Evolutionary conservation across 768 basidiomycete species (phyloP).

Genomic region (Erythrobasidium yunnanense): DNA sequence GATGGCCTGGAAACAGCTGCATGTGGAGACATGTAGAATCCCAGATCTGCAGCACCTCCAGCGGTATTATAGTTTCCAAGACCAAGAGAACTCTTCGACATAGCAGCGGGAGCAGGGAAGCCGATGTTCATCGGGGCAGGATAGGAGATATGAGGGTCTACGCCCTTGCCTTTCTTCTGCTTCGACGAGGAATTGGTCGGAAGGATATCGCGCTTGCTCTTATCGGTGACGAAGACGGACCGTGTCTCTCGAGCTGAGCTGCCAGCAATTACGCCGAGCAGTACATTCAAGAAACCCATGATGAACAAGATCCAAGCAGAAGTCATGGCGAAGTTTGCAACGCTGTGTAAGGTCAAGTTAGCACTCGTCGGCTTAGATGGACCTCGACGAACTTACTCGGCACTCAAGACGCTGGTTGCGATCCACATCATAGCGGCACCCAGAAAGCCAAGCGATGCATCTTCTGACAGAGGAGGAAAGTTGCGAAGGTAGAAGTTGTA

Average conservation of each 20-base stretch:
- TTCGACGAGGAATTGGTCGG: background rate
- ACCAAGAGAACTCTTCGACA: background rate
- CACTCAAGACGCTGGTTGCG: conserved; percentile 13
- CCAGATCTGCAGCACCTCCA: background rate
- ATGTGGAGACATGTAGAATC: background rate
- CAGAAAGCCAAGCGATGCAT: conserved; percentile 18
- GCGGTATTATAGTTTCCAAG: background rate
- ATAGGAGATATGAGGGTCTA: conserved; percentile 3
- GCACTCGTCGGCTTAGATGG: background rate
- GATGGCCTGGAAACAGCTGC: background rate
- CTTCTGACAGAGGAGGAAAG: conserved; percentile 7
- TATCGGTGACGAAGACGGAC: background rate
- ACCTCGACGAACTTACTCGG: background rate
- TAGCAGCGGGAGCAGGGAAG: conserved; percentile 12
- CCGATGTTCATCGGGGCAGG: conserved; percentile 21
- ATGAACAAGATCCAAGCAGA: conserved; percentile 22
- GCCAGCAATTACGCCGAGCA: conserved; percentile 10
- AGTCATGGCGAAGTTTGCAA: conserved; percentile 7
- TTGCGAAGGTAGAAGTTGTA: conserved; percentile 16
- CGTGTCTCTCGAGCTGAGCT: background rate
- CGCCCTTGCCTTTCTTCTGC: conserved; percentile 13
- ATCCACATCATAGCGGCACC: conserved; percentile 17
- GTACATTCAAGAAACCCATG: conserved; percentile 11
- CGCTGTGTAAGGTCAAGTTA: background rate
- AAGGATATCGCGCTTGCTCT: background rate